Conservation (phyloP, 352 stramenopile genomes). For the Pythium folliculosum region DNA sequence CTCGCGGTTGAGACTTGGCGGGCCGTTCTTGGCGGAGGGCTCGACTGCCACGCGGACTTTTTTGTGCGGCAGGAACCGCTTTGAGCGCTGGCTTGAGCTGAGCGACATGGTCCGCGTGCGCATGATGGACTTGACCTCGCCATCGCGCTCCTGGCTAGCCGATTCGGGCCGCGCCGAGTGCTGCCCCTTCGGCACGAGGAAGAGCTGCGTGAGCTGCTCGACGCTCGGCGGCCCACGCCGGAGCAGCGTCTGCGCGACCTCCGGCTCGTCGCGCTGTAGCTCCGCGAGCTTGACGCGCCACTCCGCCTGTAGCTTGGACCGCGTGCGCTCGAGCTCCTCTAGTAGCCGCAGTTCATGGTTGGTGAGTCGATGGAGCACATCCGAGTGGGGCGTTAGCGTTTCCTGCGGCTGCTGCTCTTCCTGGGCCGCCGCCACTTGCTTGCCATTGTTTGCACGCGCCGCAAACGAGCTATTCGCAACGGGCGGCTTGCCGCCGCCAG, state of each 20-base stretch:
- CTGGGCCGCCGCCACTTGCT: not conserved
- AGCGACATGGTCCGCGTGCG: slow-evolving; percentile 47
- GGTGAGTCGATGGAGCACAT: slow-evolving; percentile 67
- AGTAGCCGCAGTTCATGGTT: slow-evolving; percentile 79
- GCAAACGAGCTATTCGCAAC: not conserved
- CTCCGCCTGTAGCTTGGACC: slow-evolving; percentile 63
- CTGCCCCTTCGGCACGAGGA: slow-evolving; percentile 28
- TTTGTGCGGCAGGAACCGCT: slow-evolving; percentile 50
- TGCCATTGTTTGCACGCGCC: not conserved
- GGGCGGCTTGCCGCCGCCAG: slow-evolving; percentile 26
- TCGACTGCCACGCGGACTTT: slow-evolving; percentile 24
- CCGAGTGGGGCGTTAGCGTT: slow-evolving; percentile 48
- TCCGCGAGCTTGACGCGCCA: slow-evolving; percentile 66
- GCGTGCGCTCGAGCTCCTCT: slow-evolving; percentile 77
- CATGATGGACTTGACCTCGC: slow-evolving; percentile 43
- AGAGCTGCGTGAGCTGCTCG: slow-evolving; percentile 47
- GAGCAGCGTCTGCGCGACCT: slow-evolving; percentile 29
- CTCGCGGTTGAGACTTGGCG: slow-evolving; percentile 14
- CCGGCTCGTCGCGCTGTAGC: slow-evolving; percentile 46
- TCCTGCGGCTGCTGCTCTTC: not conserved
- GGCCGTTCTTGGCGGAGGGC: not conserved
- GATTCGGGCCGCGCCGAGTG: slow-evolving; percentile 12
- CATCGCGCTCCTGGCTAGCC: slow-evolving; percentile 1
- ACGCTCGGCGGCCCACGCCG: slow-evolving; percentile 31
- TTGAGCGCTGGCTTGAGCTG: slow-evolving; percentile 45